Evolutionary conservation across 495 filamentous ascomycete genomes (phyloP).

Genomic region (Rhypophila decipiens): DNA sequence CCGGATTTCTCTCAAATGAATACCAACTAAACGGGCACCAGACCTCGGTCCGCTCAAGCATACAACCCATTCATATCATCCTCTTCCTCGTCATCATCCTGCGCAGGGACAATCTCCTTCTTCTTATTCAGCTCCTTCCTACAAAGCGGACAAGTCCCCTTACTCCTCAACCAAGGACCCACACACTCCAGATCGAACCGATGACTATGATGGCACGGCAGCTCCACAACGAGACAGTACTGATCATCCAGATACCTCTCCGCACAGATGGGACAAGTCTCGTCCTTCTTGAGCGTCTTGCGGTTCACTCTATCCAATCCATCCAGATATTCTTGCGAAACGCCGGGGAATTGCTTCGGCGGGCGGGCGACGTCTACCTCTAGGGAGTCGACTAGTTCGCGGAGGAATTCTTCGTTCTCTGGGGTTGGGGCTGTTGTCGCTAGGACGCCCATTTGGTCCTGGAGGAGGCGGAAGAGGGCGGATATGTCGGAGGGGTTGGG

Average conservation of each 20-base stretch:
- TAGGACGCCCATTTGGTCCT: conserved; percentile 43
- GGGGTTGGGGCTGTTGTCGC: conserved; percentile 42
- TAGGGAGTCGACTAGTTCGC: conserved; percentile 55
- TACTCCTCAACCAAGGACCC: conserved; percentile 81
- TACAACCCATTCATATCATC: conserved; percentile 73
- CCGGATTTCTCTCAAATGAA: too few relatives aligned
- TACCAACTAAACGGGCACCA: not conserved
- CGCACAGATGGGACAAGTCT: conserved; percentile 80
- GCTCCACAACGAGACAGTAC: conserved; percentile 76
- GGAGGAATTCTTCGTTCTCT: conserved; percentile 57
- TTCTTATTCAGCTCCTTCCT: conserved; percentile 71
- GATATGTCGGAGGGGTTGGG: conserved; percentile 68
- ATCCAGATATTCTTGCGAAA: conserved; percentile 75
- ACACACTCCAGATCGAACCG: conserved; percentile 92
- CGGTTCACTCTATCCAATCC: conserved; percentile 72
- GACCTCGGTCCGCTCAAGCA: conserved; percentile 37
- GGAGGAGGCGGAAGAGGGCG: conserved; percentile 50
- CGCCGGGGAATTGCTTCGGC: conserved; percentile 63
- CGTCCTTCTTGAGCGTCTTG: conserved; percentile 55
- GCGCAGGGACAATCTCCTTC: conserved; percentile 47
- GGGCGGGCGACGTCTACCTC: conserved; percentile 58
- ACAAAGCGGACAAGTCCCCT: conserved; percentile 86
- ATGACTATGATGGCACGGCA: conserved; percentile 79
- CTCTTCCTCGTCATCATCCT: conserved; percentile 46
- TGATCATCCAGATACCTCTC: conserved; percentile 74